phyloP scores from a whole-genome alignment of 2,329 filamentous ascomycete genomes.

The Botrytis squamosa region DNA sequence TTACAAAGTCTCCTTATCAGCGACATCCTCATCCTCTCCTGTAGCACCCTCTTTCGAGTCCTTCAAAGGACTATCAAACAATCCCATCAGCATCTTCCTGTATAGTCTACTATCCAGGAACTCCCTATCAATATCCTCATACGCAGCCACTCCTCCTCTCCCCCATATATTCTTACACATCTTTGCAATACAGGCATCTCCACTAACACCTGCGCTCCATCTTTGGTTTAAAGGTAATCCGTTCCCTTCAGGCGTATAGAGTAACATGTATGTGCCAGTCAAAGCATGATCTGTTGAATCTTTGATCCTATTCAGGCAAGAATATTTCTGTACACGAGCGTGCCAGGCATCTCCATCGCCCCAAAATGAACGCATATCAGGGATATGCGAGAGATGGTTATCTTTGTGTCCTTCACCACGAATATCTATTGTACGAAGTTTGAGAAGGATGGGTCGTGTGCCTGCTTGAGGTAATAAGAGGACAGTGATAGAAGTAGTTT shows the following conservation, averaged over 20 bases:
- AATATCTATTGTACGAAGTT: conserved; percentile 20
- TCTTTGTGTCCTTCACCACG: conserved; percentile 15
- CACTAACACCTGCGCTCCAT: conserved; percentile 18
- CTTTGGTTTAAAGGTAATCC: conserved; percentile 10
- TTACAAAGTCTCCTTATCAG: neutral
- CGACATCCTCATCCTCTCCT: neutral
- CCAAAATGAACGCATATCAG: conserved; percentile 23
- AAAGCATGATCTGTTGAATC: conserved; percentile 6
- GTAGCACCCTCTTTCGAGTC: neutral
- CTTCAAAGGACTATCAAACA: conserved; percentile 11
- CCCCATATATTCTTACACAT: conserved; percentile 20
- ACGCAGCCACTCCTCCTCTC: conserved; percentile 10
- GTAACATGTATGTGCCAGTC: conserved; percentile 19
- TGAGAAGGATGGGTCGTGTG: conserved; percentile 10
- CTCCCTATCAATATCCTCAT: conserved; percentile 19
- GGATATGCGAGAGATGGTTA: conserved; percentile 19
- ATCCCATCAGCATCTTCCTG: conserved; percentile 16
- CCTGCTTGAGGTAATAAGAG: conserved; percentile 18
- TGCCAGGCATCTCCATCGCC: conserved; percentile 20
- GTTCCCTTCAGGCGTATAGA: conserved; percentile 17
- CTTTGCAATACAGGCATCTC: conserved; percentile 21
- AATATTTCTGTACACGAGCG: conserved; percentile 14
- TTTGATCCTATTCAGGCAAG: neutral
- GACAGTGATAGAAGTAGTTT: conserved; percentile 14
- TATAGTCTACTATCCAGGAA: conserved; percentile 16